Evolutionary conservation across 2,329 filamentous ascomycete genomes (phyloP).

Genomic region (Scleromitrula shiraiana): DNA sequence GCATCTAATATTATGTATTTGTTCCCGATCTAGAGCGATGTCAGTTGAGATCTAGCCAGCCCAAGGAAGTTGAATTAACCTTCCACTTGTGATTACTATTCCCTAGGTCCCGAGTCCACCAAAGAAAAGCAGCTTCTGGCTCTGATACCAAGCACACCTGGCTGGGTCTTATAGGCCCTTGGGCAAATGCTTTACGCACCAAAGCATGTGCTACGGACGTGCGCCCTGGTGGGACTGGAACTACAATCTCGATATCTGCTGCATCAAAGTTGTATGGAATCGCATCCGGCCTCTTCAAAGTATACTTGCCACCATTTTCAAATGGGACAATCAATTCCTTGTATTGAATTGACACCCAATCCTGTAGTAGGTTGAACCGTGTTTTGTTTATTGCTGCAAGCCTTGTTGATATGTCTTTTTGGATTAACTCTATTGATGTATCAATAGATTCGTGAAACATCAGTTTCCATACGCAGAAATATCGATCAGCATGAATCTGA

Average conservation of each 20-base stretch:
- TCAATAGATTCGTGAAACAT: slow-evolving; percentile 1
- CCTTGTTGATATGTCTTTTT: not conserved
- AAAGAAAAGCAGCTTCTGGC: not conserved
- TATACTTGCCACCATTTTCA: too few relatives aligned
- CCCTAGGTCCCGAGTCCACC: not conserved
- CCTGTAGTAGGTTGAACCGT: not conserved
- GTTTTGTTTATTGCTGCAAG: not conserved
- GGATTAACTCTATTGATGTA: not conserved
- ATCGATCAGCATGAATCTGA: too few relatives aligned
- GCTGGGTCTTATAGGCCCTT: not conserved
- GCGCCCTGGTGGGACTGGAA: not conserved
- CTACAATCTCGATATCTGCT: not conserved
- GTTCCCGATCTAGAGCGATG: not conserved
- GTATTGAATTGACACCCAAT: not conserved
- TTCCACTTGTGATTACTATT: not conserved
- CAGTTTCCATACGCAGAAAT: slow-evolving; percentile 1
- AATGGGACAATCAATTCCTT: not conserved
- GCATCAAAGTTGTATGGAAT: not conserved
- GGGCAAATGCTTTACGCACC: not conserved
- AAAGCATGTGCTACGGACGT: not conserved
- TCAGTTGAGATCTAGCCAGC: not conserved
- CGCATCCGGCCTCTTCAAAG: too few relatives aligned
- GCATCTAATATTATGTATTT: not conserved
- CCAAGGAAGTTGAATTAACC: not conserved
- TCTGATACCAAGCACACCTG: not conserved